Percentiles rank a stretch among this genome's conserved stretches.
Conservation (phyloP, 768 basidiomycete species). For the Pisolithus marmoratus region DNA sequence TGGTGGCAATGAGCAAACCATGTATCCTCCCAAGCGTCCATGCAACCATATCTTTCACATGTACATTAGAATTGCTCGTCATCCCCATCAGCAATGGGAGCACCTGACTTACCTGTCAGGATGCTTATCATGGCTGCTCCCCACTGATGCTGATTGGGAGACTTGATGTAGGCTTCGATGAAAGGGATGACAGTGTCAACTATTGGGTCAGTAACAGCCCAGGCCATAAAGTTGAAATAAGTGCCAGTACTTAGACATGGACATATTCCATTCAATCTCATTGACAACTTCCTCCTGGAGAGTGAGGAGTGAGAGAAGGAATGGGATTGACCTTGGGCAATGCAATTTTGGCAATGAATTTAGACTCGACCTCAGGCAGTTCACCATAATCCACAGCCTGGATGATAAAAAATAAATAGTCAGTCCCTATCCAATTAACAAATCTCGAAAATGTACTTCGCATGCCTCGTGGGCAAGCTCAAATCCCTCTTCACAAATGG, state of each 20-base stretch:
- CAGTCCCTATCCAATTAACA: neutral
- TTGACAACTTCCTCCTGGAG: constrained; percentile 97
- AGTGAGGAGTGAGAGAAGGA: constrained; percentile 81
- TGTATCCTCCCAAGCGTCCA: constrained; percentile 93
- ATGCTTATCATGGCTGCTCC: constrained; percentile 88
- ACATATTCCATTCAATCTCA: constrained; percentile 97
- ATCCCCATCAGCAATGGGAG: constrained; percentile 90
- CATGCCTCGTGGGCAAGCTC: constrained; percentile 90
- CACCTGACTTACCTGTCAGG: constrained; percentile 88
- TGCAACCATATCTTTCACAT: constrained; percentile 98
- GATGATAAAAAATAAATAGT: constrained; percentile 7
- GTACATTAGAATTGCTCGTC: constrained; percentile 81
- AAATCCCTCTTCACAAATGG: constrained; percentile 97
- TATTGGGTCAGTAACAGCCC: constrained; percentile 84
- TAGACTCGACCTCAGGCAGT: constrained; percentile 76
- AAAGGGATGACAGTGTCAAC: too few relatives aligned
- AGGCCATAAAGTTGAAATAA: constrained; percentile 82
- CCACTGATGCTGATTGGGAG: constrained; percentile 87
- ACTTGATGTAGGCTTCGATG: constrained; percentile 93
- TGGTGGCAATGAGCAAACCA: constrained; percentile 77
- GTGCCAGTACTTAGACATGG: constrained; percentile 98
- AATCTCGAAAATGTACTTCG: constrained; percentile 49
- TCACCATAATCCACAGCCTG: constrained; percentile 91
- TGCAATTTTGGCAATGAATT: constrained; percentile 90
- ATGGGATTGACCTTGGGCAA: constrained; percentile 93